Base-by-base conservation (phyloP, 345 rosid genomes). In the Brassica nigra region DNA sequence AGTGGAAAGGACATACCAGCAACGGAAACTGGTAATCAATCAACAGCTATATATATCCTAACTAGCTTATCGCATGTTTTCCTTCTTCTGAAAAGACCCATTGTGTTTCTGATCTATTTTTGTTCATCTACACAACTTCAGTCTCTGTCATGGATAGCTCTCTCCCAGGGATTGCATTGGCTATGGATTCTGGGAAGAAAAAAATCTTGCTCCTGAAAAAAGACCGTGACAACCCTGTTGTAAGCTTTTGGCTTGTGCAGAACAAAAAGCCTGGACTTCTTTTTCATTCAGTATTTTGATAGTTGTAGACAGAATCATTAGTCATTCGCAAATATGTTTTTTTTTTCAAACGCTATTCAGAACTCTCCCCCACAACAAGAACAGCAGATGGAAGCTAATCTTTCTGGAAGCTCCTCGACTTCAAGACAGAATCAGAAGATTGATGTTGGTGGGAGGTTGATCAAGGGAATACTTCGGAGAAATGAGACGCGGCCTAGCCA, bases 131-230 rank as follows among this genome's bases (percentile, higher is more conserved):
- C 75, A 23, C 33, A 74, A 44, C 71, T 82, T 76, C 85, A 86
- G 86, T 75, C 66, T 31, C 70, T 73, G 78, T 81, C 39, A 76
- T 83, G 20, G 82, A 85, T 63, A 77, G 81, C 82, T 78, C 85
- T 85, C 81, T 85, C 80, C 83, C 87, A 10, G 87, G 86, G 76
- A 75, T 85, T 37, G 70, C 87, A 72, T 77, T 85, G 81, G 81
- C 84, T 75, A 80, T 87, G 74, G 87, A 86, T 65, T 80, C 87
- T 76, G 90, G 91, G 70, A 86, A 87, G 89, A 83, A 88, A 78
- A 90, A 84, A 76, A 83, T 85, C 23, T 55, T 86, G 81, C 89
- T 83, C 71, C 71, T 84, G 68, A 87, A 86, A 86, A 89, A 80
- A 82, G 85, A 80, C 11, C 61, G 62, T 68, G 88, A 88, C 80